A percentile compares a stretch with the other conserved stretches of the same genome.
These are phyloP conservation scores for Entomortierella lignicola DNA, from an alignment of 192 early-diverging fungal species.

Conservation along the genomic window DNA sequence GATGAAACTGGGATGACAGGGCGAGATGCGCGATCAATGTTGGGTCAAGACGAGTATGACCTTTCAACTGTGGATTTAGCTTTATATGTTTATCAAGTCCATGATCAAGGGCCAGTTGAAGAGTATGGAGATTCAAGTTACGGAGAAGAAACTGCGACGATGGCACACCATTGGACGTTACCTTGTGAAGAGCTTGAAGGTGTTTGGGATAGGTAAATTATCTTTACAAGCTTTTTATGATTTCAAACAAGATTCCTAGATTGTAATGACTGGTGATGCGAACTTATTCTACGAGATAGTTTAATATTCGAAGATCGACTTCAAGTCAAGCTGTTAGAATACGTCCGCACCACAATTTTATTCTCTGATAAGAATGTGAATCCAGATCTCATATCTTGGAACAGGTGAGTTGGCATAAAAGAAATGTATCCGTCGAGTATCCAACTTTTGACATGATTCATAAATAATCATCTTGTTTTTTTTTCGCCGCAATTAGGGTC, in stretches of 20 bases:
- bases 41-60: not conserved
- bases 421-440: not conserved
- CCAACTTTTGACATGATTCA: not conserved
- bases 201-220: slow-evolving; percentile 62
- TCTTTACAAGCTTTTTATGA: not conserved
- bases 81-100: slow-evolving; percentile 59
- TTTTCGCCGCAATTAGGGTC: slow-evolving; percentile 46
- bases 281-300: slow-evolving; percentile 17
- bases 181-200: slow-evolving; percentile 60
- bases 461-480: no score
- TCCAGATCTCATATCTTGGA: slow-evolving; percentile 66
- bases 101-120: slow-evolving; percentile 59
- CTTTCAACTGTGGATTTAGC: slow-evolving; percentile 2
- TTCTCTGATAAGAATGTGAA: slow-evolving; percentile 71
- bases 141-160: slow-evolving; percentile 57
- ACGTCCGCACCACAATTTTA: slow-evolving; percentile 69
- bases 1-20: not conserved
- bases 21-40: no score
- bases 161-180: slow-evolving; percentile 61
- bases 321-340: slow-evolving; percentile 65
- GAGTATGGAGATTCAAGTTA: slow-evolving; percentile 43
- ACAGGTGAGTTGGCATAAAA: slow-evolving; percentile 62
- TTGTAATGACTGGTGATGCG: not conserved
- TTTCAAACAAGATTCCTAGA: no score
- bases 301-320: slow-evolving; percentile 70